Evolutionary conservation across 2,329 filamentous ascomycete species (phyloP).

Genomic region (Pseudopithomyces maydicus): DNA sequence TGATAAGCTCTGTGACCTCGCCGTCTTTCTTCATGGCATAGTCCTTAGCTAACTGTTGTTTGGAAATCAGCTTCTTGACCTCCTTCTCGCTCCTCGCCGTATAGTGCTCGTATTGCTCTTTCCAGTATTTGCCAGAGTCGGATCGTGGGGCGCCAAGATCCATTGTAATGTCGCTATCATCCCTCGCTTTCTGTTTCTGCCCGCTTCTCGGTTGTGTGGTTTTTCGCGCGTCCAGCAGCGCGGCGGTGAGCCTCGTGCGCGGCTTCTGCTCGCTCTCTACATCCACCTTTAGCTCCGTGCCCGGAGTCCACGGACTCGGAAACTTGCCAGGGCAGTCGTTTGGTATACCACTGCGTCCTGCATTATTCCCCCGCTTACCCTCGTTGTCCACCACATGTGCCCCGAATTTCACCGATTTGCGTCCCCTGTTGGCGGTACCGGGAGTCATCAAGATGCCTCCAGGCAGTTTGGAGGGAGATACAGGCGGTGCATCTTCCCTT

Average conservation of each 20-base stretch:
- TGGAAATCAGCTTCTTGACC: constrained; percentile 77
- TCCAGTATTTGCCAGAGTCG: constrained; percentile 80
- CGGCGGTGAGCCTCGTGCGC: constrained; percentile 51
- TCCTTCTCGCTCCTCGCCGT: constrained; percentile 73
- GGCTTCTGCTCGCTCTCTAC: constrained; percentile 37
- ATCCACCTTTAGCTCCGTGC: constrained; percentile 37
- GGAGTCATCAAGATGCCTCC: constrained; percentile 68
- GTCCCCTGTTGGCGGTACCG: constrained; percentile 59
- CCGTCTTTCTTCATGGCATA: constrained; percentile 79
- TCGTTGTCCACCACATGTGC: constrained; percentile 63
- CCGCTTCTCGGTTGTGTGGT: constrained; percentile 39
- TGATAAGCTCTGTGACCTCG: constrained; percentile 69
- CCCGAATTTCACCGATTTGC: constrained; percentile 67
- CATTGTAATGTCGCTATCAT: constrained; percentile 67
- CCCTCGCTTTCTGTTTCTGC: constrained; percentile 42
- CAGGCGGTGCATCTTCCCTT: constrained; percentile 22
- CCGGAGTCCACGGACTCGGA: constrained; percentile 58
- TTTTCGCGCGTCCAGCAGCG: constrained; percentile 51
- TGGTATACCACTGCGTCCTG: constrained; percentile 54
- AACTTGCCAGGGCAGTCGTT: constrained; percentile 54
- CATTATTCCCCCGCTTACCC: constrained; percentile 52
- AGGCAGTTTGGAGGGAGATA: constrained; percentile 62
- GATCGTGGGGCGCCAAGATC: constrained; percentile 77
- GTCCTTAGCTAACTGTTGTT: constrained; percentile 79
- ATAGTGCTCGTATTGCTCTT: constrained; percentile 75